Evolutionary conservation across 2,329 filamentous ascomycete species (phyloP).

Genomic region (Pseudodiploospora longispora): DNA sequence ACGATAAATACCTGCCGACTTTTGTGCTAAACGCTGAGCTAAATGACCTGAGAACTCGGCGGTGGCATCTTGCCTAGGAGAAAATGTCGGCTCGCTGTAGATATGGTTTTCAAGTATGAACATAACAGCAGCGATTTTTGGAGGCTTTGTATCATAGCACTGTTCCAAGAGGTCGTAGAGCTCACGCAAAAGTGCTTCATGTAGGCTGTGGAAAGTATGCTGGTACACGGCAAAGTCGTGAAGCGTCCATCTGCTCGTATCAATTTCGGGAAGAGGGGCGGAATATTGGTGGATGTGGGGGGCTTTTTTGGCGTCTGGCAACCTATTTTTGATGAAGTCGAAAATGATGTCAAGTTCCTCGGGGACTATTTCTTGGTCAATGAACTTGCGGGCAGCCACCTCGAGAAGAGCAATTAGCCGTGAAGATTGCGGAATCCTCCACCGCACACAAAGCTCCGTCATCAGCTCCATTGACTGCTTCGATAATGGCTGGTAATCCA

Average conservation of each 20-base stretch:
- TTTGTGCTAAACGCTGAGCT: slow-evolving; percentile 61
- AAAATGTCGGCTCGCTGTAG: slow-evolving; percentile 68
- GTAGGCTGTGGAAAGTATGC: slow-evolving; percentile 62
- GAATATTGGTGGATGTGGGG: slow-evolving; percentile 46
- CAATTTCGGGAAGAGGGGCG: slow-evolving; percentile 46
- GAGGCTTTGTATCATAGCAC: slow-evolving; percentile 83
- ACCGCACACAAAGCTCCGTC: slow-evolving; percentile 76
- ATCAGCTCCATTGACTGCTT: slow-evolving; percentile 75
- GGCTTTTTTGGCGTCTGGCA: slow-evolving; percentile 56
- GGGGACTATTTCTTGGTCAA: slow-evolving; percentile 72
- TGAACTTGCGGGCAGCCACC: slow-evolving; percentile 74
- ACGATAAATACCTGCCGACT: slow-evolving; percentile 72
- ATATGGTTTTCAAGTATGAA: slow-evolving; percentile 76
- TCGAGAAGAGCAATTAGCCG: slow-evolving; percentile 76
- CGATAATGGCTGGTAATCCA: slow-evolving; percentile 51
- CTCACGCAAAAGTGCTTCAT: slow-evolving; percentile 78
- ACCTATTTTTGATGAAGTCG: slow-evolving; percentile 67
- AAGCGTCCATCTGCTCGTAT: slow-evolving; percentile 56
- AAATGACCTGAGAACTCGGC: slow-evolving; percentile 66
- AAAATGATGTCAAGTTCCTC: slow-evolving; percentile 80
- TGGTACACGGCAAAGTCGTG: slow-evolving; percentile 65
- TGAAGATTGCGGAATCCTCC: slow-evolving; percentile 80
- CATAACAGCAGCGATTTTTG: slow-evolving; percentile 71
- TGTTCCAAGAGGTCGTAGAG: slow-evolving; percentile 81
- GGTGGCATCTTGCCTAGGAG: slow-evolving; percentile 59